A percentile compares a stretch with the other conserved stretches of the same genome.
Conservation (phyloP, 768 basidiomycete genomes). For the Tricholoma hemisulphureum region DNA sequence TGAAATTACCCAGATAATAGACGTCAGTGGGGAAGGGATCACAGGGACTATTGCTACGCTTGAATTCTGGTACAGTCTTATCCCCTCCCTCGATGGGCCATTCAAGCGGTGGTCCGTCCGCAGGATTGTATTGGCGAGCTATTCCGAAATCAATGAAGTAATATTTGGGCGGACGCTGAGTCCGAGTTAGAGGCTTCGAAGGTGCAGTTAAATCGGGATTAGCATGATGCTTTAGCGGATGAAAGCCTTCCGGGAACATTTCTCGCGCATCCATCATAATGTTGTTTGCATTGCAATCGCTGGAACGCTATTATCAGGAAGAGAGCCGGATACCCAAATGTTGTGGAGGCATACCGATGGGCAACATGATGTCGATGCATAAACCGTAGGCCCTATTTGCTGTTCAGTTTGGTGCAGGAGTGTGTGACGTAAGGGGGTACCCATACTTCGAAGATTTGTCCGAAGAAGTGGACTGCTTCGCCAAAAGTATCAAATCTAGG, state of each 20-base stretch:
- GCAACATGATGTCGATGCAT: slow-evolving; percentile 33
- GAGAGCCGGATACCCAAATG: too few species aligned
- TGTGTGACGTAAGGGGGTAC: too few species aligned
- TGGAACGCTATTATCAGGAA: neutral
- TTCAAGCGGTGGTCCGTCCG: slow-evolving; percentile 21
- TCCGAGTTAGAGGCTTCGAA: slow-evolving; percentile 9
- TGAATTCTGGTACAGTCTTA: slow-evolving; percentile 35
- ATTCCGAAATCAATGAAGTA: slow-evolving; percentile 26
- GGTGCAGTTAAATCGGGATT: slow-evolving; percentile 8
- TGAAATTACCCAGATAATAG: slow-evolving; percentile 35
- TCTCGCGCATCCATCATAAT: slow-evolving; percentile 13
- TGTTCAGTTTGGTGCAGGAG: too few species aligned
- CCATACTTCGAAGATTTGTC: too few species aligned
- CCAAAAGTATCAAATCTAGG: too few species aligned
- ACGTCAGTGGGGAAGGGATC: slow-evolving; percentile 36
- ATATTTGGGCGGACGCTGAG: slow-evolving; percentile 17
- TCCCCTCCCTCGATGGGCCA: slow-evolving; percentile 36
- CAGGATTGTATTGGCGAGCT: slow-evolving; percentile 18
- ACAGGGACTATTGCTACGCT: slow-evolving; percentile 11
- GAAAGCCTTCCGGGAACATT: slow-evolving; percentile 8
- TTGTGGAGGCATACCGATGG: slow-evolving; percentile 3
- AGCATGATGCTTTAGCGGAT: slow-evolving; percentile 5
- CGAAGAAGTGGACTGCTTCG: too few species aligned
- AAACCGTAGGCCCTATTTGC: slow-evolving; percentile 28
- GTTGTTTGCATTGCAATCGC: slow-evolving; percentile 15